A percentile compares a stretch with the other conserved stretches of the same genome.
phyloP scores from a whole-genome alignment of 1,284 basidiomycete species.

The Ceratobasidium sp. region DNA sequence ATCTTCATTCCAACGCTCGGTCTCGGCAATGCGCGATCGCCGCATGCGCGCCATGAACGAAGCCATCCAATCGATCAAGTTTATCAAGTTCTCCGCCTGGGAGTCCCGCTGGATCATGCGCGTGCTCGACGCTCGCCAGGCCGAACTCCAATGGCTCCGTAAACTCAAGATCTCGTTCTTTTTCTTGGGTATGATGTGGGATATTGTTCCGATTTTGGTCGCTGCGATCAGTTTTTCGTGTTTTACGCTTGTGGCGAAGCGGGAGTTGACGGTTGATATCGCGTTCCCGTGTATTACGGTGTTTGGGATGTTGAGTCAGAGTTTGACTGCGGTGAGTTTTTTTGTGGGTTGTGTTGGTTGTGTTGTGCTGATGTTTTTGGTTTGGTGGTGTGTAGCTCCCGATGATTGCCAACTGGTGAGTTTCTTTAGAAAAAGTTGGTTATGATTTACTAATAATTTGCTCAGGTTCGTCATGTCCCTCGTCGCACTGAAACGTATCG shows the following conservation, averaged over 20 bases:
- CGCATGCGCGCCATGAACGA: slow-evolving; percentile 48
- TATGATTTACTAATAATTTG: background rate
- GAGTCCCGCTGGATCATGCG: slow-evolving; percentile 44
- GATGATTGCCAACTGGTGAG: slow-evolving; percentile 46
- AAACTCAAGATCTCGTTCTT: slow-evolving; percentile 17
- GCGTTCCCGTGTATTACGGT: slow-evolving; percentile 45
- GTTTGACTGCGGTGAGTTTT: slow-evolving; percentile 44
- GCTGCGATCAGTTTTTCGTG: slow-evolving; percentile 37
- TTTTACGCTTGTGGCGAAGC: slow-evolving; percentile 38
- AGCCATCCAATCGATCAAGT: slow-evolving; percentile 46
- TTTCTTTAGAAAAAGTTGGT: background rate
- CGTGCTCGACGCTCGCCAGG: slow-evolving; percentile 23
- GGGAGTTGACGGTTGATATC: slow-evolving; percentile 42
- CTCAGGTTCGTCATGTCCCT: slow-evolving; percentile 42
- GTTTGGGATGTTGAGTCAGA: slow-evolving; percentile 44
- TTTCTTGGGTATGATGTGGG: slow-evolving; percentile 40
- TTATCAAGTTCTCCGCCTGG: slow-evolving; percentile 48
- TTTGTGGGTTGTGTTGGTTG: background rate
- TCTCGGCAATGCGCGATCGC: background rate
- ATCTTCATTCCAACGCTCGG: slow-evolving; percentile 16
- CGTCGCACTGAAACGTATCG: slow-evolving; percentile 22
- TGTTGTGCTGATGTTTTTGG: background rate
- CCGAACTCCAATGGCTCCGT: slow-evolving; percentile 38
- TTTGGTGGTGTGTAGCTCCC: slow-evolving; percentile 44
- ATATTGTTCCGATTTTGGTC: slow-evolving; percentile 32